Evolutionary conservation across 2,329 filamentous ascomycete species (phyloP), one percentile per base, ranked within the genome.

Genomic region (Simplicillium sp.): DNA sequence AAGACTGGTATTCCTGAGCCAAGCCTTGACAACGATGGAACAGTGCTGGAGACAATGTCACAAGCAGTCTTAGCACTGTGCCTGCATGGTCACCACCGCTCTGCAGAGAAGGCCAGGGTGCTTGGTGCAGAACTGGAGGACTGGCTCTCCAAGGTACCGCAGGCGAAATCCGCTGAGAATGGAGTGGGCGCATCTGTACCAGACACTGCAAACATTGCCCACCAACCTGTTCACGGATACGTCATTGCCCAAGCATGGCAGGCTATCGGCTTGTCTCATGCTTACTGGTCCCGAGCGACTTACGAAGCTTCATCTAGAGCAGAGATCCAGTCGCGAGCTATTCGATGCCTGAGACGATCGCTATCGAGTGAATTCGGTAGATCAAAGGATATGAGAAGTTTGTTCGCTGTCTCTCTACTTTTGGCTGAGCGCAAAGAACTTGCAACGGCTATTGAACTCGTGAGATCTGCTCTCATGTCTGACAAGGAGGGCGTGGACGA

Each of bases 371-470:
- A 82, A 37, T 74, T 78, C 36, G 76, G 78, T 32, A 74, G 79
- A 34, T 68, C 77, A 16, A 71, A 79, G 38, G 85, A 89, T 50
- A 70, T 87, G 11, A 80, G 88, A 43, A 83, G 84, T 34, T 71
- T 89, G 5, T 96, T 90, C 56, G 81, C 85, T 2, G 71, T 97
- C 2, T 84, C 81, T 9, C 65, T 92, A n/a, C 67, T 95, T n/a
- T 72, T 95, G 29, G 88, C 90, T 1, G 89, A 98, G 64, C 84
- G 84, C 47, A 73, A 89, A 51, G 85, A 96, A 54, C 65, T 96
- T 18, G 71, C 80, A 36, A 73, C 79, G 16, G 89, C 92, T 3
- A 86, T 96, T 45, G 84, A 89, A 49, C 77, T 87, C 32, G 78
- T 89, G 41, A 94, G 89, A 60, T 73, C 75, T 32, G 86, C 86